A percentile compares a stretch with the other conserved stretches of the same genome.
These are phyloP conservation scores for Piloderma croceum DNA, from an alignment of 768 basidiomycete genomes.

Conservation along the genomic window DNA sequence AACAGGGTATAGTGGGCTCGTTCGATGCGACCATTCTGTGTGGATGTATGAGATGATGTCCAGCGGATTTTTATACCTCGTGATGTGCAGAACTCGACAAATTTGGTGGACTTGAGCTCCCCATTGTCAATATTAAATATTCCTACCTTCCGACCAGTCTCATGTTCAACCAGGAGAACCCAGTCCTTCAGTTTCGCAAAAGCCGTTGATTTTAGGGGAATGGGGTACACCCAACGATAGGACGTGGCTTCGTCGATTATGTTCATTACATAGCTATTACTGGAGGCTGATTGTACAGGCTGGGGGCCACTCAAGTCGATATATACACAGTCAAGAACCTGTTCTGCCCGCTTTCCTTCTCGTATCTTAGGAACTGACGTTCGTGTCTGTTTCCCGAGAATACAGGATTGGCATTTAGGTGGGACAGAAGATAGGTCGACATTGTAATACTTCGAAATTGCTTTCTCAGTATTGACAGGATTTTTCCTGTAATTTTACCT, in stretches of 20 bases:
- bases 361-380: constrained; percentile 25
- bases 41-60: constrained; percentile 32
- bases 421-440: constrained; percentile 16
- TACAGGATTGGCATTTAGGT: constrained; percentile 28
- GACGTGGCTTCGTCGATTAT: constrained; percentile 31
- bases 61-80: constrained; percentile 12
- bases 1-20: constrained; percentile 31
- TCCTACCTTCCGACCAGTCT: constrained; percentile 14
- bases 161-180: constrained; percentile 18
- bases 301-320: constrained; percentile 26
- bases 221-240: constrained; percentile 28
- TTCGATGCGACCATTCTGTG: constrained; percentile 33
- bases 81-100: constrained; percentile 10
- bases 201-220: constrained; percentile 24
- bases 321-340: constrained; percentile 25
- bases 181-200: constrained; percentile 22
- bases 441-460: no score
- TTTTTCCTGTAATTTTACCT: no score
- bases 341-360: constrained; percentile 21
- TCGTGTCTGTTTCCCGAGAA: constrained; percentile 34
- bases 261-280: constrained; percentile 28
- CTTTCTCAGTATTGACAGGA: no score
- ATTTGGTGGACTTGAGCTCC: constrained; percentile 13
- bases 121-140: constrained; percentile 19
- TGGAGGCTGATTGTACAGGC: constrained; percentile 16